Evolutionary conservation across 495 filamentous ascomycete species (phyloP), one percentile per base, ranked within the genome.

Genomic region (Penicillium pancosmium): DNA sequence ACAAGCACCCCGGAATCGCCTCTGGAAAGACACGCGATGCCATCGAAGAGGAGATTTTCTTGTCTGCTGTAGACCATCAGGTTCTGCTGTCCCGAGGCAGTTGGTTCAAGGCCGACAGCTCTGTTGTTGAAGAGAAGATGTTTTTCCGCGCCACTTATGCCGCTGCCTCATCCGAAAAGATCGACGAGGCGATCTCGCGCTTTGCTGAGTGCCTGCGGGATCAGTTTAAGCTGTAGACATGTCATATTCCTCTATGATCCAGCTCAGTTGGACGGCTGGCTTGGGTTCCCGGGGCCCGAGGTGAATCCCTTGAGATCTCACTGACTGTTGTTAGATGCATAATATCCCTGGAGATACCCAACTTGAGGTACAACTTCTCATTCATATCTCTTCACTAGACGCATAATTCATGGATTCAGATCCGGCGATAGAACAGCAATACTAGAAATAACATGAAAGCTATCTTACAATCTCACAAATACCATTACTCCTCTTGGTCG

Each of bases 111-210:
- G 90, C 91, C 12, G 80, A 86, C 44, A 76, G 75, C 19, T 71
- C 74, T 18, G 64, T 66, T 38, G 68, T 59, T 15, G 76, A 78
- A 55, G 73, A 79, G n/a, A 79, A 81, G 59, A 73, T 79, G 73
- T 97, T 91, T 79, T 93, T 97, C 80, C 84, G 94, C 41, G 86
- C 89, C 6, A 98, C 93, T 3, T 97, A 88, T 75, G 92, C 92
- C 2, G 88, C 93, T 23, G 91, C 91, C 15, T 84, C 85, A 43
- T 79, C 79, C 3, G 85, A 90, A 40, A 83, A 87, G 68, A 94
- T 97, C 75, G 80, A 79, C 1, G 86, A 91, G 73, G 94, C 89
- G 0, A 91, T 96, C 52, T 74, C 80, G 57, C 78, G 93, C 52
- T 88, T 97, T 61, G 91, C 88, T 1, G 75, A 79, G 55, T 86